Conservation (phyloP, 768 basidiomycete genomes). For the Tulasnella sp. region DNA sequence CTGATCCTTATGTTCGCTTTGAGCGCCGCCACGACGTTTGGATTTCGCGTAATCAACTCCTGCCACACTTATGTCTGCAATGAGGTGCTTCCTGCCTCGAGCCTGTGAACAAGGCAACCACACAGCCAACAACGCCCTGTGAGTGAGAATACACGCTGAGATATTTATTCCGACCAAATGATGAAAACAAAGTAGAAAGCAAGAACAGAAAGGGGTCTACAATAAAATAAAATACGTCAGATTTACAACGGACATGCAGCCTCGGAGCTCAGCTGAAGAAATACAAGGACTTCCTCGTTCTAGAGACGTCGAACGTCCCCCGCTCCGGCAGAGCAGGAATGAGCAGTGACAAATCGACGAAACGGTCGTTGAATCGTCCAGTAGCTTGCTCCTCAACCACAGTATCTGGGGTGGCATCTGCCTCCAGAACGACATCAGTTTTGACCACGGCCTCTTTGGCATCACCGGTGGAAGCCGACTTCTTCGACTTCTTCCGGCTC, state of each 20-base stretch:
- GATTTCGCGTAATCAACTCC: too few relatives aligned
- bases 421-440: constrained; percentile 18
- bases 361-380: constrained; percentile 26
- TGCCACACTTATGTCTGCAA: too few relatives aligned
- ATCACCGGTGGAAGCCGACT: constrained; percentile 11
- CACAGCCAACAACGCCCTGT: too few relatives aligned
- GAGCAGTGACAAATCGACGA: constrained; percentile 59
- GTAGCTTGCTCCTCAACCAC: not conserved
- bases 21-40: too few relatives aligned
- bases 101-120: too few relatives aligned
- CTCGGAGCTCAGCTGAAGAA: constrained; percentile 69
- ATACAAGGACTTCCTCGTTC: constrained; percentile 71
- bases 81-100: too few relatives aligned
- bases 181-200: not conserved
- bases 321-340: constrained; percentile 73
- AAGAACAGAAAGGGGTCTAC: not conserved
- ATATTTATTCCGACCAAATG: not conserved
- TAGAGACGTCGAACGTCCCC: constrained; percentile 73
- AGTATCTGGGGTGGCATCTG: not conserved
- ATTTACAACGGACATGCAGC: too few relatives aligned
- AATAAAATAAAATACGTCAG: constrained; percentile 1
- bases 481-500: constrained; percentile 24
- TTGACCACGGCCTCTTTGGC: constrained; percentile 18
- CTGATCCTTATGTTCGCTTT: too few relatives aligned
- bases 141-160: not conserved